Evolutionary conservation across 2,329 filamentous ascomycete species (phyloP).

Genomic region (Didymella lethalis): DNA sequence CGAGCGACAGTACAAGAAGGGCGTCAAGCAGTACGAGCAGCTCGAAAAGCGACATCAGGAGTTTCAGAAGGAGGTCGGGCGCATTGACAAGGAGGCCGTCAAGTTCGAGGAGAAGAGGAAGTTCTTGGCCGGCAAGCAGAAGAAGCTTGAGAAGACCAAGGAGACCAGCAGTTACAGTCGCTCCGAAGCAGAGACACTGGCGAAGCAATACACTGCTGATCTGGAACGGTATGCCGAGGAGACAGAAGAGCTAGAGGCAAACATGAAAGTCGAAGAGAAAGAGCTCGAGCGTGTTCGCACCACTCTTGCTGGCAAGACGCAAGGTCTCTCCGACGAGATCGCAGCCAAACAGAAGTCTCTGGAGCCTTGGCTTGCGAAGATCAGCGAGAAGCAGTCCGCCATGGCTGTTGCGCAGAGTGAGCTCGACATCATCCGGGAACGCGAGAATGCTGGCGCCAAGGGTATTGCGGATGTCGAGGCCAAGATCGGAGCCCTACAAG

Average conservation of each 20-base stretch:
- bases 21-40: slow-evolving; percentile 81
- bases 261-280: slow-evolving; percentile 79
- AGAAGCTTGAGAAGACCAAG: slow-evolving; percentile 92
- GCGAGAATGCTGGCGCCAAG: slow-evolving; percentile 84
- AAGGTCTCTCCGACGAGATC: slow-evolving; percentile 92
- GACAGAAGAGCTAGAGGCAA: slow-evolving; percentile 76
- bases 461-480: slow-evolving; percentile 82
- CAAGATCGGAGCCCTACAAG: slow-evolving; percentile 77
- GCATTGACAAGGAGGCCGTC: slow-evolving; percentile 94
- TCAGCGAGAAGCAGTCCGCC: slow-evolving; percentile 93
- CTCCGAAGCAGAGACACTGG: slow-evolving; percentile 77
- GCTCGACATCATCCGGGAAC: slow-evolving; percentile 87
- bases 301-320: slow-evolving; percentile 91
- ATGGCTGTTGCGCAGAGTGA: slow-evolving; percentile 96
- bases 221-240: slow-evolving; percentile 79
- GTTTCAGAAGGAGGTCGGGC: slow-evolving; percentile 84
- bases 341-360: slow-evolving; percentile 89
- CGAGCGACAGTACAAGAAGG: slow-evolving; percentile 82
- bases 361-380: slow-evolving; percentile 96
- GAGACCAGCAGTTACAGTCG: slow-evolving; percentile 76
- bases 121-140: slow-evolving; percentile 87
- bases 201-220: slow-evolving; percentile 79
- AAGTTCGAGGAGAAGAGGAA: slow-evolving; percentile 99
- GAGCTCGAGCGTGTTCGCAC: slow-evolving; percentile 86
- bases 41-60: slow-evolving; percentile 83